Conservation (phyloP, 768 basidiomycete species). For the Panellus pusillus region DNA sequence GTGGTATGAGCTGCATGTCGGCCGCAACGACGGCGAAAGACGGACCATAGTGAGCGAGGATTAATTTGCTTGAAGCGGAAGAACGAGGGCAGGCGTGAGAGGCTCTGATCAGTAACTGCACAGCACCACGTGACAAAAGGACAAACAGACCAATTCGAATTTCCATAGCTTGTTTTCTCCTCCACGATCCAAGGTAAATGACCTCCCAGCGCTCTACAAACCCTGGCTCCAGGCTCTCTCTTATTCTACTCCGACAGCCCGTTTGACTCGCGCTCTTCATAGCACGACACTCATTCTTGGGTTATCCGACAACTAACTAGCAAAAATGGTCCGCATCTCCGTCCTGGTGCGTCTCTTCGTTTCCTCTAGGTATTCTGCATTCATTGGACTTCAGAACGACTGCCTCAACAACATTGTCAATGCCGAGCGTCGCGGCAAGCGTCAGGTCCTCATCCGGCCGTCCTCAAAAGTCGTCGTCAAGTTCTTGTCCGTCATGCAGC, state of each 20-base stretch:
- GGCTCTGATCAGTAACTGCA: background rate
- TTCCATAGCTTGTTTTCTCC: constrained; percentile 1
- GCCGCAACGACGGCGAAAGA: constrained; percentile 3
- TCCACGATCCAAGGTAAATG: constrained; percentile 48
- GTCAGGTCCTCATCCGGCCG: constrained; percentile 97
- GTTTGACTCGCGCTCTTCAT: constrained; percentile 81
- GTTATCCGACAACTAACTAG: constrained; percentile 36
- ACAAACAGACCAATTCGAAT: constrained; percentile 1
- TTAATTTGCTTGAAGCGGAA: constrained; percentile 6
- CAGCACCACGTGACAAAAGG: background rate
- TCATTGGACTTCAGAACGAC: constrained; percentile 11
- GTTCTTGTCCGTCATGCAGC: constrained; percentile 98
- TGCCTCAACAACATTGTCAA: constrained; percentile 96
- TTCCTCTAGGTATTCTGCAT: constrained; percentile 18
- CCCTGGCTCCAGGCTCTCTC: constrained; percentile 20
- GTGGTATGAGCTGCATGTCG: constrained; percentile 1
- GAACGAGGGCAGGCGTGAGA: background rate
- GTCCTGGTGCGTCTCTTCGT: constrained; percentile 74
- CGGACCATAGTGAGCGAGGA: constrained; percentile 22
- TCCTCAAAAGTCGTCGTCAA: constrained; percentile 98
- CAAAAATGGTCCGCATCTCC: constrained; percentile 83
- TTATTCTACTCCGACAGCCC: constrained; percentile 36
- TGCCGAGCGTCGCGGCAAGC: constrained; percentile 98
- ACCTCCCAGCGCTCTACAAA: constrained; percentile 25
- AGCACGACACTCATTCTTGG: constrained; percentile 86